Evolutionary conservation across 2,329 filamentous ascomycete species (phyloP), one percentile per base, ranked within the genome.

Genomic region (Aspergillus sp.): DNA sequence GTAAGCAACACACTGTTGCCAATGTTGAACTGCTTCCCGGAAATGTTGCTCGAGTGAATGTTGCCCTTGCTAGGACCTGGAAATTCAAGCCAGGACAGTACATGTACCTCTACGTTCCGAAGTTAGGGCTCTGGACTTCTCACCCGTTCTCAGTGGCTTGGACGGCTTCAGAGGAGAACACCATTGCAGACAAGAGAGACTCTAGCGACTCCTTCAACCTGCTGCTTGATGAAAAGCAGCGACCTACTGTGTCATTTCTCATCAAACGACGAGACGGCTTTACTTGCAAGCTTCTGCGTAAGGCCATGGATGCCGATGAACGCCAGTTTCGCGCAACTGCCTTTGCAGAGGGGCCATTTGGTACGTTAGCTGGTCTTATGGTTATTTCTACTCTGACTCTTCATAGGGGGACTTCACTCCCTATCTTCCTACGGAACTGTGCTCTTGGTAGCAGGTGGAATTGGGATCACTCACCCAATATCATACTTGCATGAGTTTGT

Each of bases 41-140:
- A 19, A 82, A 85, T 65, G 84, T 85, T 15, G 84, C 82, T 57
- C 81, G 84, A 30, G 82, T 76, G 5, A 71, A 73, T 19, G 68
- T 76, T 3, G 66, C 69, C 4, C 66, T 75, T 23, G 68, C 73
- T 6, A 65, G 74, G 6, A 63, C 71, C 4, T 75, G 73, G 73
- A 69, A 59, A 7, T 75, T 76, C 63, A 69, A 67, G 7, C 66
- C 85, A 75, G 48, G 85, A 77, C 67, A 84, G 78, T 73, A 87
- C 68, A 83, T 85, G 25, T 86, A 87, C 71, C 78, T 84, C 31
- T 87, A 86, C 74, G 78, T 87, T 58, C 85, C 85, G 0, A 71
- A 69, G 4, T 52, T 79, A 15, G 76, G 77, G 0, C 59, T 75
- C 41, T 80, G 78, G 77, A 78, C 76, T 30, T 80, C 77, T 5